Evolutionary conservation across 225 moss, liverwort and hornwort genomes (phyloP).

Genomic region (Bryum argenteum): DNA sequence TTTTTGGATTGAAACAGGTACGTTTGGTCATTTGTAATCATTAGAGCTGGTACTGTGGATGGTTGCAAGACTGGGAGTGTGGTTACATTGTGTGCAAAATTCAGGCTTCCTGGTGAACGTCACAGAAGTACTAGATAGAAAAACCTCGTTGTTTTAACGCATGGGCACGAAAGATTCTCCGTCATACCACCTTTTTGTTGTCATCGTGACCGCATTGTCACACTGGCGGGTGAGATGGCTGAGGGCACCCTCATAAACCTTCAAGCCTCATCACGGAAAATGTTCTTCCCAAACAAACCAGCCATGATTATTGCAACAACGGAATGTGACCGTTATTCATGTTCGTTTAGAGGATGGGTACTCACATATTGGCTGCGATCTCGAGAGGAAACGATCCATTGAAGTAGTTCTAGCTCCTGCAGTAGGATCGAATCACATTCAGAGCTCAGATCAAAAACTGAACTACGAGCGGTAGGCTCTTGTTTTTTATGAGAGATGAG

Average conservation of each 20-base stretch:
- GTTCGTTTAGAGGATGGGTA: background rate
- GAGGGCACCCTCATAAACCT: too few relatives aligned
- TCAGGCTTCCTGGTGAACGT: too few relatives aligned
- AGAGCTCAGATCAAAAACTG: background rate
- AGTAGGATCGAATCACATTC: constrained; percentile 3
- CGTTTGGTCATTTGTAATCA: background rate
- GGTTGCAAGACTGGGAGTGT: background rate
- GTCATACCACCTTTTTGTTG: too few relatives aligned
- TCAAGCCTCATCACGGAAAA: background rate
- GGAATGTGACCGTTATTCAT: background rate
- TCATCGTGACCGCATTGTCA: too few relatives aligned
- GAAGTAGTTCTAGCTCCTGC: constrained; percentile 56
- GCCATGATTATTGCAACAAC: background rate
- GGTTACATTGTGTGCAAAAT: background rate
- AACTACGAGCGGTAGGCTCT: too few relatives aligned
- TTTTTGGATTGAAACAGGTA: constrained; percentile 20
- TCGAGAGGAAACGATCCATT: constrained; percentile 43
- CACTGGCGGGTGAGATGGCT: too few relatives aligned
- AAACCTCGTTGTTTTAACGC: too few relatives aligned
- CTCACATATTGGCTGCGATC: constrained; percentile 42
- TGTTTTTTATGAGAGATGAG: too few relatives aligned
- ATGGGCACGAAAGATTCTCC: too few relatives aligned
- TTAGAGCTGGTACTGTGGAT: background rate
- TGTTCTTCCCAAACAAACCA: too few relatives aligned
- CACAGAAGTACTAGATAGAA: too few relatives aligned